Evolutionary conservation across 305 asterid genomes (phyloP).

Genomic region (Salvia sclarea): DNA sequence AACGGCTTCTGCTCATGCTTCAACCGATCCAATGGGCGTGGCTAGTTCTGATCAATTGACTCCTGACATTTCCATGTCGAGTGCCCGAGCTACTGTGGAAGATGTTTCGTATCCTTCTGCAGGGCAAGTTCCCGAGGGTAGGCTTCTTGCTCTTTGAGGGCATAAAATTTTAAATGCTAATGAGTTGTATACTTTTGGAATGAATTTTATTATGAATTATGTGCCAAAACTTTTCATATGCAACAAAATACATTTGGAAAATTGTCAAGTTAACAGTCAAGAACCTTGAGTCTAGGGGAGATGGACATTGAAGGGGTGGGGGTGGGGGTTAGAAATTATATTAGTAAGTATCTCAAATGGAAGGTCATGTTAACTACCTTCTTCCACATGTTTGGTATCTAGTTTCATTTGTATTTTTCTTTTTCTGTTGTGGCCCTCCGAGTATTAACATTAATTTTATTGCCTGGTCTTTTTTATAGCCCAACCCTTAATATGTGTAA

Average conservation of each 20-base stretch:
- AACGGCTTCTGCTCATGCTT: slow-evolving; percentile 38
- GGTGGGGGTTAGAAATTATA: neutral
- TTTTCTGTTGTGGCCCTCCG: neutral
- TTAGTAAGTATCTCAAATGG: neutral
- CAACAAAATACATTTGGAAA: neutral
- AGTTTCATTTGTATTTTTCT: neutral
- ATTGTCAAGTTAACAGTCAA: neutral
- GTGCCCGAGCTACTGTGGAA: slow-evolving; percentile 39
- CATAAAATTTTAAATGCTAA: slow-evolving; percentile 2
- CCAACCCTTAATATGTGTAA: neutral
- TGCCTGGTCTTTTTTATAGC: neutral
- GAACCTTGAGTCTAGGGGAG: neutral
- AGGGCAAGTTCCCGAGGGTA: slow-evolving; percentile 39
- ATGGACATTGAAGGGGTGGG: neutral
- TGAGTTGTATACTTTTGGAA: neutral
- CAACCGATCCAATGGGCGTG: slow-evolving; percentile 35
- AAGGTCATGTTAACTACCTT: neutral
- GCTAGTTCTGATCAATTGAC: slow-evolving; percentile 39
- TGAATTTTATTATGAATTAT: neutral
- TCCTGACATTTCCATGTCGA: slow-evolving; percentile 37
- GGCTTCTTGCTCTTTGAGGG: slow-evolving; percentile 6
- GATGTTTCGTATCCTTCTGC: slow-evolving; percentile 39
- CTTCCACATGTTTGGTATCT: neutral
- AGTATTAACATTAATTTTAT: neutral
- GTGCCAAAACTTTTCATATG: neutral